Percentiles rank a stretch among this genome's conserved stretches.
phyloP scores from a whole-genome alignment of 345 rosid species.

The Geranium rotundifolium region DNA sequence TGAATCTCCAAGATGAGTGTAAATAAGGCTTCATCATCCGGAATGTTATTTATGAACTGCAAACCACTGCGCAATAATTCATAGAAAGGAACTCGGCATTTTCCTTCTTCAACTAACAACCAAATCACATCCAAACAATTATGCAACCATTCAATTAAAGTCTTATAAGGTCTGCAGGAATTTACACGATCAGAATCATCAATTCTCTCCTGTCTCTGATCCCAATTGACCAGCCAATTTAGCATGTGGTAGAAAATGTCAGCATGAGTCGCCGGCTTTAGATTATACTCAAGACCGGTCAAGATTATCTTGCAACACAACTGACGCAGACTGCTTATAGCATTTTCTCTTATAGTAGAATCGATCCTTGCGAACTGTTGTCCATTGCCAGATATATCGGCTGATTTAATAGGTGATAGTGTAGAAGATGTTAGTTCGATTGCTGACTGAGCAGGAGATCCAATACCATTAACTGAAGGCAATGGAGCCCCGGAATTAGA shows the following conservation, averaged over 20 bases:
- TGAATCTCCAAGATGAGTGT: conserved; percentile 91
- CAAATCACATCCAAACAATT: conserved; percentile 93
- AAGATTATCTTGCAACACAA: conserved; percentile 85
- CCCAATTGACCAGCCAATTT: conserved; percentile 93
- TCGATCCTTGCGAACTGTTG: conserved; percentile 30
- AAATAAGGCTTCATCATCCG: conserved; percentile 93
- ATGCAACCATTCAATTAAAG: conserved; percentile 73
- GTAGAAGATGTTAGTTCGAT: conserved; percentile 52
- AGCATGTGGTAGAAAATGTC: conserved; percentile 72
- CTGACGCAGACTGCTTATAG: conserved; percentile 65
- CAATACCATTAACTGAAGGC: conserved; percentile 62
- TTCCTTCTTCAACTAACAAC: conserved; percentile 76
- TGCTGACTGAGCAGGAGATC: conserved; percentile 62
- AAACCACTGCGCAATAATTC: conserved; percentile 82
- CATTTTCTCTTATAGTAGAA: conserved; percentile 44
- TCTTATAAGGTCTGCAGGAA: conserved; percentile 60
- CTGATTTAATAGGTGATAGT: conserved; percentile 45
- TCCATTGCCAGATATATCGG: conserved; percentile 38
- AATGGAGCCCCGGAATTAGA: conserved; percentile 53
- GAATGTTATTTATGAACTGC: conserved; percentile 92
- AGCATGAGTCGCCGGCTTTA: conserved; percentile 81
- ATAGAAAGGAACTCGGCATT: conserved; percentile 88
- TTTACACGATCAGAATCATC: conserved; percentile 52
- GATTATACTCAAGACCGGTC: conserved; percentile 51
- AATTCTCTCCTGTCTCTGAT: conserved; percentile 58